Base-by-base conservation (phyloP, 768 basidiomycete genomes). In the Dendrothele bispora region DNA sequence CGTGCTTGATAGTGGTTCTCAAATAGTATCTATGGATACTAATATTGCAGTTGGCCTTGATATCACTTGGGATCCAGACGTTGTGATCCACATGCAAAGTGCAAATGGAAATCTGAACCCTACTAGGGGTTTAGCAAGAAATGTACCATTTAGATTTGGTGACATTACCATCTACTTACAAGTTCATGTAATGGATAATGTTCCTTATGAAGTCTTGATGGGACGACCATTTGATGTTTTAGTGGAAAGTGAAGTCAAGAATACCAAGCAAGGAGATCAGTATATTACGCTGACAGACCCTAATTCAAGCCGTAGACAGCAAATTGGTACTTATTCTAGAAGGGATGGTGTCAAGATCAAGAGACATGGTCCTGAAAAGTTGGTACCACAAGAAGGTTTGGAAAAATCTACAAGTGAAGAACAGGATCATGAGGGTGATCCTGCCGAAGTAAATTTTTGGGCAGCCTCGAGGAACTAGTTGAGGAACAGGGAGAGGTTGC, bases 181-280 rank as follows among this genome's bases (percentile, higher is more conserved):
- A 40, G 54, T 52, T 4, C 54, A 55, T 15, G 20, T 55, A 1
- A 39, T 52, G 2, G 17, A n/a, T 0, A 46, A 52, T 10, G 43
- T 51, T 0, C 51, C 54, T 0, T 55, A 55, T 18, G 41, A 52
- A 14, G 36, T 55, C 8, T 39, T 55, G 1, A 25, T 55, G 2
- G 54, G 54, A 1, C 37, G 54, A 1, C 54, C 54, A 2, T 55
- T 55, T 28, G 53, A 55, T 27, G 22, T 32, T 0, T 18, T 55
- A 0, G 49, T 39, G 2, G 21, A 51, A 24, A 43, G 45, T 18
- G 7, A 17, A 2, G 18, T 32, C 14, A 2, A 20, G 4, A 48
- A 48, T 8, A 24, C 26, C n/a, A 20, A 27, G 1, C 24, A 38
- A 3, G 46, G 46, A 2, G 36, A 30, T 2, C 37, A 39, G 2